Percentiles rank a stretch among this genome's conserved stretches.
Evolutionary conservation across 2,329 filamentous ascomycete species (phyloP).

Genomic region (Tolypocladium nubicola): DNA sequence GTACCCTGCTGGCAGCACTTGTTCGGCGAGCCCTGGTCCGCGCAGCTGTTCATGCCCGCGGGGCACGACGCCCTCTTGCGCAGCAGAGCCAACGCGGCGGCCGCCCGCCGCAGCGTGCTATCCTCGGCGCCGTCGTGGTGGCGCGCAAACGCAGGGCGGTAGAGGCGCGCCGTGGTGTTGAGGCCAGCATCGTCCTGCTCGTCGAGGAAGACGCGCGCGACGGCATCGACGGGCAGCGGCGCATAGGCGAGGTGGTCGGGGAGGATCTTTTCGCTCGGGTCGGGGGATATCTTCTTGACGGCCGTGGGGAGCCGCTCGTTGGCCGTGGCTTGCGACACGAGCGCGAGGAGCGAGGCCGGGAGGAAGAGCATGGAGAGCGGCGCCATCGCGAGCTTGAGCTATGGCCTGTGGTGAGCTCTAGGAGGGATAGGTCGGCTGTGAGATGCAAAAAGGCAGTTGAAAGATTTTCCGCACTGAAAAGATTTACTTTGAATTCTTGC

Average conservation of each 20-base stretch:
- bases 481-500: not conserved
- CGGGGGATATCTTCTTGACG: conserved; percentile 60
- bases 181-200: conserved; percentile 16
- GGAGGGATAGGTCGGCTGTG: not conserved
- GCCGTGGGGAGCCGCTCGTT: conserved; percentile 40
- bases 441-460: not conserved
- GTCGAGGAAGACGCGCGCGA: conserved; percentile 15
- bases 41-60: conserved; percentile 52
- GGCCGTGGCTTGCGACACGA: conserved; percentile 23
- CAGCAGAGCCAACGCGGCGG: conserved; percentile 35
- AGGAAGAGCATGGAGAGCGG: conserved; percentile 1
- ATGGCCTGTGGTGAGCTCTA: not conserved
- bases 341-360: conserved; percentile 2
- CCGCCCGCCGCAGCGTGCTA: conserved; percentile 29
- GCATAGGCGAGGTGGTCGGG: conserved; percentile 51
- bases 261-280: conserved; percentile 65
- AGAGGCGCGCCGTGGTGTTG: conserved; percentile 15
- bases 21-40: conserved; percentile 52
- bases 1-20: conserved; percentile 62
- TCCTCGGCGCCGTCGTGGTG: conserved; percentile 25
- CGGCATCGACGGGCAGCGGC: conserved; percentile 14
- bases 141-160: conserved; percentile 39
- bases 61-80: conserved; percentile 58
- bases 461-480: not conserved
- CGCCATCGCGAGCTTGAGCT: not conserved